Conservation (phyloP, 805 yeast species). For the Yarrowia sp. region DNA sequence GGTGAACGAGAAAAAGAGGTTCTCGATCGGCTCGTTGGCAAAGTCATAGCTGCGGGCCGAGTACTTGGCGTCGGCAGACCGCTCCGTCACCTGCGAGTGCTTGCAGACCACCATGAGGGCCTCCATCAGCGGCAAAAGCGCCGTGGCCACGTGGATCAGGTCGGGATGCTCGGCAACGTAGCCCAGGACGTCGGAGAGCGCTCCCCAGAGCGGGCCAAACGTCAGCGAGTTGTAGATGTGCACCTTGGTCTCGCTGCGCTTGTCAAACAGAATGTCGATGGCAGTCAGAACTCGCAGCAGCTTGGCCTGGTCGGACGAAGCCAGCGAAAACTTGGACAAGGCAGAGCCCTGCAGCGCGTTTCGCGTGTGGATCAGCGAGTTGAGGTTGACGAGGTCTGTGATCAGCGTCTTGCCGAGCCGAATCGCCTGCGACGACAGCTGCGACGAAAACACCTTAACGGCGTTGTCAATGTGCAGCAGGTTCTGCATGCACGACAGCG, state of each 20-base stretch:
- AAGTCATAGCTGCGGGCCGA: conserved; percentile 63
- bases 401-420: conserved; percentile 55
- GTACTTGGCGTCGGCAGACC: conserved; percentile 41
- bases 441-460: conserved; percentile 61
- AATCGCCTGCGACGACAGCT: conserved; percentile 64
- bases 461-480: conserved; percentile 61
- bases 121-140: conserved; percentile 81
- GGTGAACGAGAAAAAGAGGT: conserved; percentile 78
- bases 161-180: conserved; percentile 58
- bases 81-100: conserved; percentile 55
- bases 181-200: conserved; percentile 68
- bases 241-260: conserved; percentile 29
- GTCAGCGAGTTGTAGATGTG: conserved; percentile 62
- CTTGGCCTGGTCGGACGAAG: conserved; percentile 85
- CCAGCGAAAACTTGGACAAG: conserved; percentile 67
- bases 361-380: conserved; percentile 29
- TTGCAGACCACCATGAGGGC: conserved; percentile 96
- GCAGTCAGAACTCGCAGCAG: conserved; percentile 84
- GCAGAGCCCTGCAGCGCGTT: conserved; percentile 53
- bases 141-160: conserved; percentile 67
- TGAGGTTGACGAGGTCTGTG: conserved; percentile 45
- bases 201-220: conserved; percentile 80
- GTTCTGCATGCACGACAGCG: conserved; percentile 76
- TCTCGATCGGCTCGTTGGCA: conserved; percentile 70
- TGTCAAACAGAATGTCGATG: conserved; percentile 71